Conservation (phyloP, 345 rosid genomes). For the Ceriops tagal region DNA sequence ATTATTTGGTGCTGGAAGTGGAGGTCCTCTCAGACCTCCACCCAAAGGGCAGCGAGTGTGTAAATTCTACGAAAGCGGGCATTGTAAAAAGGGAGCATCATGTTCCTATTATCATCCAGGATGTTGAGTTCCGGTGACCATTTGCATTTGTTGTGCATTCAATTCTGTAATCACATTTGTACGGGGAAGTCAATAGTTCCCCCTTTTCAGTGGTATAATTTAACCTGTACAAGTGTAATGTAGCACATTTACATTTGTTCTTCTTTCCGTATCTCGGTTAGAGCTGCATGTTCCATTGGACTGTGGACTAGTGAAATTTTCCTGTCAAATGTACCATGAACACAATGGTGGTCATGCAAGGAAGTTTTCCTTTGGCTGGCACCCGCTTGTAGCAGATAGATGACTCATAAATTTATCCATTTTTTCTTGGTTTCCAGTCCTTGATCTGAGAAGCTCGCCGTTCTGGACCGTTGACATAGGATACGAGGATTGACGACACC, state of each 20-base stretch:
- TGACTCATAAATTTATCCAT: no score
- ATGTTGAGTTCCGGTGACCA: slow-evolving; percentile 19
- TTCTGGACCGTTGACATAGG: no score
- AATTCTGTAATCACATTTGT: slow-evolving; percentile 28
- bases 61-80: slow-evolving; percentile 69
- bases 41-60: slow-evolving; percentile 73
- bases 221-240: slow-evolving; percentile 24
- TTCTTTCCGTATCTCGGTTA: slow-evolving; percentile 6
- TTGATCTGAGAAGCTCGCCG: no score
- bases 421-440: no score
- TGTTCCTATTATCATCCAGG: slow-evolving; percentile 76
- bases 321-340: no score
- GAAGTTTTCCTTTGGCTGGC: not conserved
- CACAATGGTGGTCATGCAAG: no score
- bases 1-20: slow-evolving; percentile 35
- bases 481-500: no score
- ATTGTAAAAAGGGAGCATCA: slow-evolving; percentile 73
- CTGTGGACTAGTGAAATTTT: no score
- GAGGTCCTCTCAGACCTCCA: slow-evolving; percentile 44
- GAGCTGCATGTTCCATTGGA: slow-evolving; percentile 13
- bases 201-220: slow-evolving; percentile 17
- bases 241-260: slow-evolving; percentile 15
- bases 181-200: slow-evolving; percentile 12
- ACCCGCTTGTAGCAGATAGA: not conserved
- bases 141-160: slow-evolving; percentile 20